Evolutionary conservation across 2,329 filamentous ascomycete genomes (phyloP), one percentile per base, ranked within the genome.

Genomic region (Ascochyta koolunga): DNA sequence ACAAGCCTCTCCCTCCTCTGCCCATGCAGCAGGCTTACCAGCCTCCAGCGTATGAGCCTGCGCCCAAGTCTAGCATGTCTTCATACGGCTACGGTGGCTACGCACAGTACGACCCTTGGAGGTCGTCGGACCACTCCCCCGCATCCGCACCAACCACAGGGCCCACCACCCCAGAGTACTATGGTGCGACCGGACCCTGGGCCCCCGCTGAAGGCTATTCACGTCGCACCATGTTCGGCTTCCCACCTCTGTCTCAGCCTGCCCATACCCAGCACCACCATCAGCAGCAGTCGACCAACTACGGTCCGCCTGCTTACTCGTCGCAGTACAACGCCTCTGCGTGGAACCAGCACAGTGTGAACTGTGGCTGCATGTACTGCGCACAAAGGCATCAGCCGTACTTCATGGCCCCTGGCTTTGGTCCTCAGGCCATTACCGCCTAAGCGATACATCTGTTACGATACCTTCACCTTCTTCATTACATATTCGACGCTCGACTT

Each of bases 71-170:
- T 35, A 66, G 67, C 32, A 72, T 75, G 55, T 54, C 68, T 4
- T 69, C 75, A 25, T 78, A 75, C 70, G 72, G 61, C 47, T 49
- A 61, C 59, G 58, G 68, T 52, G 60, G 61, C 53, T 76, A 73
- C 55, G 59, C 67, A 6, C 70, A 73, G 54, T 76, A 75, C 66
- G 76, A 79, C 57, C 73, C 76, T 22, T 79, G 77, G 72, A 72
- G 71, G 54, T 69, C 73, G 54, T 65, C 64, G 65, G 74, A 76
- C 19, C 67, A 78, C 54, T 83, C 82, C 40, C 82, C 82, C 55
- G 77, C 79, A n/a, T 83, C 81, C 24, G 80, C 80, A 39, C 79
- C 80, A 15, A 80, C 81, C 54, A 83, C 81, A 31, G 81, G 80
- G 35, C 78, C 82, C 19, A 79, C 79, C 43, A 83, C 82, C 35